Percentiles rank a stretch among this genome's conserved stretches.
Conservation (phyloP, 148 eudicot genomes). For the Mesembryanthemum crystallinum region DNA sequence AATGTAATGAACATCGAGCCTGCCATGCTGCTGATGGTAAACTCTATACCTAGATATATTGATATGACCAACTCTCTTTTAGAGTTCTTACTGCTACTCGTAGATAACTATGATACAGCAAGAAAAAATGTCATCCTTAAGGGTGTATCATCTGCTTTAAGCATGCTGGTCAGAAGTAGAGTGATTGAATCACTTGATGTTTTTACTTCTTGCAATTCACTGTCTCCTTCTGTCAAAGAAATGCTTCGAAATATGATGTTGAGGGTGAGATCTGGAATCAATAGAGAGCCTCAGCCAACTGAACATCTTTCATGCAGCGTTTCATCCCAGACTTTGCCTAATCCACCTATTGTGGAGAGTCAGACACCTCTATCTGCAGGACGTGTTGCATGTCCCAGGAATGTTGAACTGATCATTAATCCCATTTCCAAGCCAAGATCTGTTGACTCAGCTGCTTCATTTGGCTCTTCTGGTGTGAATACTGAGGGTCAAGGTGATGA, state of each 20-base stretch:
- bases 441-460: slow-evolving; percentile 11
- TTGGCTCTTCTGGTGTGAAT: not conserved
- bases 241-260: slow-evolving; percentile 45
- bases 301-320: not conserved
- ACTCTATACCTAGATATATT: slow-evolving; percentile 66
- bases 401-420: slow-evolving; percentile 7
- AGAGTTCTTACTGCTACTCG: slow-evolving; percentile 62
- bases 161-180: slow-evolving; percentile 51
- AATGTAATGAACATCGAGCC: slow-evolving; percentile 82
- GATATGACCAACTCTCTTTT: slow-evolving; percentile 71
- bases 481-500: slow-evolving; percentile 15
- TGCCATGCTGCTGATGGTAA: slow-evolving; percentile 66
- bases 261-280: slow-evolving; percentile 17
- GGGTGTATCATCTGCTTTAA: slow-evolving; percentile 56
- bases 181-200: slow-evolving; percentile 65
- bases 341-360: slow-evolving; percentile 2
- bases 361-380: slow-evolving; percentile 2
- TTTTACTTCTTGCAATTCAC: slow-evolving; percentile 46
- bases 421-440: not conserved
- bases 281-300: slow-evolving; percentile 20
- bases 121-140: slow-evolving; percentile 45
- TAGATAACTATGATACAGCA: slow-evolving; percentile 73
- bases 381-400: slow-evolving; percentile 6
- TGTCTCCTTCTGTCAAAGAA: slow-evolving; percentile 58
- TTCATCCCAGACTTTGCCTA: slow-evolving; percentile 15